Evolutionary conservation across 768 basidiomycete species (phyloP).

Genomic region (Leccinum obscurum): DNA sequence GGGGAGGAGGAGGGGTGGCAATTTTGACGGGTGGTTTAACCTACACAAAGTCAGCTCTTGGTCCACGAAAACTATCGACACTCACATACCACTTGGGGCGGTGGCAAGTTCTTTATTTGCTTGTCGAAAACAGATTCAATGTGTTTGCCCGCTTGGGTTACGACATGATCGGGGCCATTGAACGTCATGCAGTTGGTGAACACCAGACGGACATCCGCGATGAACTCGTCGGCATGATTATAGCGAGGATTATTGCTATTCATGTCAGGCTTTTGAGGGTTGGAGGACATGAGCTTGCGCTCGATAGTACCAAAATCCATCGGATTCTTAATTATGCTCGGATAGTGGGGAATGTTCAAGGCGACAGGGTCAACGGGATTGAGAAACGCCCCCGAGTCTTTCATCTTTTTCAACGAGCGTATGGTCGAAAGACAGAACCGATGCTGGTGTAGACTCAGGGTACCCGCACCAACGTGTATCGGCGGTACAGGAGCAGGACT

Average conservation of each 20-base stretch:
- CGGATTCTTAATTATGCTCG: constrained; percentile 79
- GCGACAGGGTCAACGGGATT: constrained; percentile 87
- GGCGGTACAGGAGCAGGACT: constrained; percentile 18
- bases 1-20: constrained; percentile 40
- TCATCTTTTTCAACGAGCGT: constrained; percentile 81
- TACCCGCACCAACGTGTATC: constrained; percentile 27
- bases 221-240: constrained; percentile 72
- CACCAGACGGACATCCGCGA: constrained; percentile 81
- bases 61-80: constrained; percentile 17
- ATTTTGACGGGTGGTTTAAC: constrained; percentile 48
- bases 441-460: constrained; percentile 68
- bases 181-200: constrained; percentile 88
- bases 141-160: constrained; percentile 77
- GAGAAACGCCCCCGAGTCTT: constrained; percentile 80
- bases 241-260: constrained; percentile 79
- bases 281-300: constrained; percentile 78
- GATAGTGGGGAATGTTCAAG: constrained; percentile 86
- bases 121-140: constrained; percentile 88
- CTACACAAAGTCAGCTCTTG: constrained; percentile 24
- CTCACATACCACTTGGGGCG: constrained; percentile 67
- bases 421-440: constrained; percentile 78
- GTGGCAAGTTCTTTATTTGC: constrained; percentile 80
- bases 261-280: constrained; percentile 72
- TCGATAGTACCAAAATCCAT: constrained; percentile 97
- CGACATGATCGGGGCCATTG: constrained; percentile 88